Evolutionary conservation across 768 basidiomycete genomes (phyloP), one percentile per base, ranked within the genome.

Genomic region (Leucocoprinus leucothites): DNA sequence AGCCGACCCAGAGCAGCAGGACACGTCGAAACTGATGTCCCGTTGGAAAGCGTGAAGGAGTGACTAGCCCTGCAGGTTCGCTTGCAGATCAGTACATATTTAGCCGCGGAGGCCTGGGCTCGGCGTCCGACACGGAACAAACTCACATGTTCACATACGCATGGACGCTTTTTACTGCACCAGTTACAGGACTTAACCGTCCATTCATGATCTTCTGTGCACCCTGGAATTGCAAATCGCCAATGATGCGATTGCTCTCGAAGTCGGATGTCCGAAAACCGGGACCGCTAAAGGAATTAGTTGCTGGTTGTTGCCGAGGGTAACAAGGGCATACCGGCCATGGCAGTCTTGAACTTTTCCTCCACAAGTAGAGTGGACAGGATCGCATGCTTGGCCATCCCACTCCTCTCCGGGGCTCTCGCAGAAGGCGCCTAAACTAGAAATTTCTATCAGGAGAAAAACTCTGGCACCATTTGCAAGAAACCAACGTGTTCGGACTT

Each of bases 261-360:
- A 89, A 91, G 66, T 89, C 88, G 21, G 86, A 89, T 59, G 78
- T 76, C 13, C 70, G 80, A 77, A 88, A 91, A 19, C 85, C 88
- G 0, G 89, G 90, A 0, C 90, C 90, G 14, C 89, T 86, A 54
- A 51, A 40, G 5, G 24, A 22, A 40, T 22, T 46, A 31, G 40
- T 44, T 38, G 24, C 36, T n/a, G 25, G 16, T 18, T 41, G 7
- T 6, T 43, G 18, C n/a, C 41, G 53, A 45, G 41, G 52, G 56
- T 41, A 22, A 40, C 47, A 49, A 50, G 58, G 31, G 31, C 56
- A 42, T 50, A 85, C 87, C 87, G 80, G 46, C 87, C 88, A 66
- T 83, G 86, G 63, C 89, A 90, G 55, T 87, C 75, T 60, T 85
- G 61, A 2, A 79, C 82, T 40, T 72, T 82, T 46, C 82, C 85